A percentile compares a stretch with the other conserved stretches of the same genome.
phyloP scores from a whole-genome alignment of 495 filamentous ascomycete species.

The Chaetomium tenue region DNA sequence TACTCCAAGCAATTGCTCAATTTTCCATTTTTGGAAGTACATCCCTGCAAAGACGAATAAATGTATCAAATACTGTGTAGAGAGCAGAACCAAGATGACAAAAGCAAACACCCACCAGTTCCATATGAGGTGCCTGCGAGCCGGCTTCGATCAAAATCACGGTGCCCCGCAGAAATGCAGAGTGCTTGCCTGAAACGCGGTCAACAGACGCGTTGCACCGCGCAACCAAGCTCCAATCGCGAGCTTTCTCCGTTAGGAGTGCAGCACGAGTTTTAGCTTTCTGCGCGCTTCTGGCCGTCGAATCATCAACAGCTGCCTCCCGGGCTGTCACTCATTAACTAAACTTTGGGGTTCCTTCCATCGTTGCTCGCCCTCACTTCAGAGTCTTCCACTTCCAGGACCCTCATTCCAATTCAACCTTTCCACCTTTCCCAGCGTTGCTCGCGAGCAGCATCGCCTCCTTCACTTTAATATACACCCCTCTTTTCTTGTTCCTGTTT shows the following conservation, averaged over 20 bases:
- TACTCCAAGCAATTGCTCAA: too few relatives aligned
- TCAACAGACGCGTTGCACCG: conserved; percentile 4
- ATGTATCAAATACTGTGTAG: too few relatives aligned
- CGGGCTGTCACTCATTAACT: background rate
- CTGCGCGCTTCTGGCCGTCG: background rate
- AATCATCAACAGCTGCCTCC: background rate
- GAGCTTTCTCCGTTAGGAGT: conserved; percentile 3
- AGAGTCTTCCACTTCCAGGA: background rate
- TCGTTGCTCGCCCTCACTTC: background rate
- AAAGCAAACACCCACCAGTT: too few relatives aligned
- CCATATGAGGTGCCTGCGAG: too few relatives aligned
- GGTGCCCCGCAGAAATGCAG: background rate
- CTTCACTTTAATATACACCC: background rate
- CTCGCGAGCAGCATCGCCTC: background rate
- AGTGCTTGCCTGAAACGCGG: conserved; percentile 16
- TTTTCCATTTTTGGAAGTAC: too few relatives aligned
- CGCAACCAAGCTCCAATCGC: conserved; percentile 2
- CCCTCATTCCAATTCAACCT: background rate
- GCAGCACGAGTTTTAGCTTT: background rate
- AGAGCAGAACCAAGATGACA: too few relatives aligned
- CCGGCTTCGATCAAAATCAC: background rate
- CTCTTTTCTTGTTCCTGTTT: background rate
- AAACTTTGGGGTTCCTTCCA: background rate
- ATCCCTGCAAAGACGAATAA: too few relatives aligned
- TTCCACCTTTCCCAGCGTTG: too few relatives aligned